A percentile compares a stretch with the other conserved stretches of the same genome.
Conservation (phyloP, 2,329 filamentous ascomycete species). For the Fusarium napiforme region DNA sequence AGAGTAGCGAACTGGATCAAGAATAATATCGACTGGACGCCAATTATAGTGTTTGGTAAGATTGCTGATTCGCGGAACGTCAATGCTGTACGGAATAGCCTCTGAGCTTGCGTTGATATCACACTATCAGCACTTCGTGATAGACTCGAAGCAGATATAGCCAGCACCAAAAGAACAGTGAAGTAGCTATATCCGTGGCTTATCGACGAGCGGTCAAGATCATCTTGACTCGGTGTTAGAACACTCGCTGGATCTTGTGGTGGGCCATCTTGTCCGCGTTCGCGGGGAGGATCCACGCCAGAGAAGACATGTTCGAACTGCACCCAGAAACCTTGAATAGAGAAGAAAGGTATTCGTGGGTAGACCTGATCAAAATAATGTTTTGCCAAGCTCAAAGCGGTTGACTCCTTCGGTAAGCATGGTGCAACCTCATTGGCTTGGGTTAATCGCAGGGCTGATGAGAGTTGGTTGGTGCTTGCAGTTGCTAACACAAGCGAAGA, state of each 20-base stretch:
- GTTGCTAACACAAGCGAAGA: conserved; percentile 6
- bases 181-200: conserved; percentile 5
- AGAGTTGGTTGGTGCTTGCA: conserved; percentile 6
- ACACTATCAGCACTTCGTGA: conserved; percentile 15
- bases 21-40: neutral
- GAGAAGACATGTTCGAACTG: conserved; percentile 20
- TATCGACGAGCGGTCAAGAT: neutral
- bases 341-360: conserved; percentile 15
- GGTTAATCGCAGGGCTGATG: neutral
- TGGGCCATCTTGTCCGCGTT: neutral
- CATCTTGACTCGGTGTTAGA: neutral
- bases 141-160: conserved; percentile 9
- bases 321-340: conserved; percentile 12
- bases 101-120: neutral
- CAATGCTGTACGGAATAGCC: neutral
- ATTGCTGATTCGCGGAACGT: neutral
- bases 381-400: neutral
- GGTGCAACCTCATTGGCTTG: neutral
- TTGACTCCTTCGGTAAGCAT: neutral
- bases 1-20: conserved; percentile 12
- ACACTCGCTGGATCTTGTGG: neutral
- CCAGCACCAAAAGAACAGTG: neutral
- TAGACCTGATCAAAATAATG: conserved; percentile 4
- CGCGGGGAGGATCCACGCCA: neutral
- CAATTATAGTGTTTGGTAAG: conserved; percentile 1